Evolutionary conservation across 2,329 filamentous ascomycete genomes (phyloP), one percentile per base, ranked within the genome.

Genomic region (Paracoccidioides brasiliensis): DNA sequence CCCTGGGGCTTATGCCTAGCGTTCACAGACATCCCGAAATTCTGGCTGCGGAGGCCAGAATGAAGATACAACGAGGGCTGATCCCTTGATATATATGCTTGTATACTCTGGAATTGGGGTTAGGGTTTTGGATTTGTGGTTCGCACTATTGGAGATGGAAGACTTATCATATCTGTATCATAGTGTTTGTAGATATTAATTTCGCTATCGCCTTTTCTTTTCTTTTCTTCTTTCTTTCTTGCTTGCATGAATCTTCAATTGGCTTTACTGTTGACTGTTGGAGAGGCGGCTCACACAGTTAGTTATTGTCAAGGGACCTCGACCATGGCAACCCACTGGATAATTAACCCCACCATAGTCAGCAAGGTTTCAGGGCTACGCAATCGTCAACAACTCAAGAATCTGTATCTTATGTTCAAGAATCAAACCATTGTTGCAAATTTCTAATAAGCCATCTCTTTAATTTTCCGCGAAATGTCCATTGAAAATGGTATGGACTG

Each of bases 1-100:
- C 90, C 1, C 79, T 96, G 67, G 93, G 93, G 14, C 76, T 97
- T 58, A 90, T 97, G 79, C 93, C 93, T 30, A 94, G 85, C 69
- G 85, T 94, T 55, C 88, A 98, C 74, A 77, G 78, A 61, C 93
- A 98, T 73, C 93, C 93, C 3, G 87, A 94, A 70, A 77, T 95
- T 56, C 69, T 95, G 32, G 43, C 44, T 32, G 43, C 53, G 15
- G 44, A 33, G 14, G 53, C 53, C n/a, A 54, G 53, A 44, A 28
- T 37, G 53, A 54, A 33, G 28, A 54, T 54, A 10, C 43, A 49
- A 40, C 32, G 53, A n/a, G 53, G 53, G 14, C 12, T 48, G 35
- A 44, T n/a, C 15, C 43, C 44, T 12, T 54, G 43, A 54, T 42
- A 32, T 28, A 30, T 32, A 22, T 14, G 32, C 22, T 41, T 14